A percentile compares a stretch with the other conserved stretches of the same genome.
Conservation (phyloP, 495 filamentous ascomycete species). For the Penicillium taxi region DNA sequence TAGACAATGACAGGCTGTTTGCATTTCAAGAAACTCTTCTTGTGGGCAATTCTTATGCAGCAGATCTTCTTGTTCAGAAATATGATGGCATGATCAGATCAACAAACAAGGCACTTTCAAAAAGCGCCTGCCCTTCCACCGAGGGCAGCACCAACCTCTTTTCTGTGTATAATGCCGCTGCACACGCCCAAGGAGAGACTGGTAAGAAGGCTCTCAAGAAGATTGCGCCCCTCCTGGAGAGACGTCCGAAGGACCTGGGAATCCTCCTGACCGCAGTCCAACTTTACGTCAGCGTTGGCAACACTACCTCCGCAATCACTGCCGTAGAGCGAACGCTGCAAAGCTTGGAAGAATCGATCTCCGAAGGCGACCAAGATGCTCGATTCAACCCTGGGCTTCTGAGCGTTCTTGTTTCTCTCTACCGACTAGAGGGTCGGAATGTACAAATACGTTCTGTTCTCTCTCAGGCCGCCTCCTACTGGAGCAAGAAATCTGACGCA, state of each 20-base stretch:
- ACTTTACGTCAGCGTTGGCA: slow-evolving; percentile 67
- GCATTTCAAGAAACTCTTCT: slow-evolving; percentile 64
- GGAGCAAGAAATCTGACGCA: slow-evolving; percentile 51
- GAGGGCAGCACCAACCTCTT: slow-evolving; percentile 54
- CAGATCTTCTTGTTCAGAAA: slow-evolving; percentile 75
- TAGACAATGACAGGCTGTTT: slow-evolving; percentile 66
- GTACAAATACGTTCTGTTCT: slow-evolving; percentile 61
- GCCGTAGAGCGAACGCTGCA: slow-evolving; percentile 68
- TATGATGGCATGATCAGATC: slow-evolving; percentile 61
- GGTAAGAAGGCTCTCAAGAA: slow-evolving; percentile 64
- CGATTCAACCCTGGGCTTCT: slow-evolving; percentile 83
- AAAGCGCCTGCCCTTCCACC: slow-evolving; percentile 45
- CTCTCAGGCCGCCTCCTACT: slow-evolving; percentile 74
- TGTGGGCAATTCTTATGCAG: slow-evolving; percentile 57
- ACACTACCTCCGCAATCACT: slow-evolving; percentile 65
- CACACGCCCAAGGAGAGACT: slow-evolving; percentile 53
- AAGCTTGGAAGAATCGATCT: slow-evolving; percentile 59
- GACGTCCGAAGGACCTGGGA: slow-evolving; percentile 74
- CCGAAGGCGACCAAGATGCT: slow-evolving; percentile 54
- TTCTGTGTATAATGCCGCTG: slow-evolving; percentile 75
- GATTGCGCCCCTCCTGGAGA: slow-evolving; percentile 66
- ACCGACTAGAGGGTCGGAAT: slow-evolving; percentile 70
- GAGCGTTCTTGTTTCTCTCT: slow-evolving; percentile 73
- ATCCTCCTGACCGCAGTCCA: slow-evolving; percentile 77
- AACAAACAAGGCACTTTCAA: slow-evolving; percentile 51